These are phyloP conservation scores for Solanum chiquidenum DNA, from an alignment of 257 asterid species.

Conservation along the genomic window DNA sequence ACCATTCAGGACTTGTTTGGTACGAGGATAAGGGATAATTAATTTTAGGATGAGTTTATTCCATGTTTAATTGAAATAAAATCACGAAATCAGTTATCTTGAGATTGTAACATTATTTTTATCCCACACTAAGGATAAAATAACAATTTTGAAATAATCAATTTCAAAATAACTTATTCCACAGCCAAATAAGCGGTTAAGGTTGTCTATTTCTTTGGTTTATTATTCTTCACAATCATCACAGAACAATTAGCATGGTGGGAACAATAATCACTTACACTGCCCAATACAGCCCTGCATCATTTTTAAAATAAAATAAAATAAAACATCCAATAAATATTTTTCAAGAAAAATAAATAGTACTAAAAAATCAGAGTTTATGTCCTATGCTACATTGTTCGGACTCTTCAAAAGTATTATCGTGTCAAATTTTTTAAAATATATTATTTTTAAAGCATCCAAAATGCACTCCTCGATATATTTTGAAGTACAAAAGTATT, in stretches of 20 bases:
- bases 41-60: not conserved
- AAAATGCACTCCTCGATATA: not conserved
- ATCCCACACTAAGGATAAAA: rapidly evolving
- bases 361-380: not conserved
- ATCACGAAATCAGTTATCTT: rapidly evolving
- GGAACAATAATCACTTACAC: not conserved
- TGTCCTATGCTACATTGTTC: not conserved
- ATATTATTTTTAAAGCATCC: not conserved
- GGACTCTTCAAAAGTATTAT: rapidly evolving
- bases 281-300: not conserved
- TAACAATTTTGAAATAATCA: not conserved
- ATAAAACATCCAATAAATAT: not conserved
- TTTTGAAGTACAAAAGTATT: not conserved
- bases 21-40: not conserved
- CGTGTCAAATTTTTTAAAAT: rapidly evolving
- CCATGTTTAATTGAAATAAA: rapidly evolving
- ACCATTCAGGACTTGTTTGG: not conserved
- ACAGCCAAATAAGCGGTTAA: rapidly evolving
- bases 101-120: not conserved
- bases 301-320: not conserved
- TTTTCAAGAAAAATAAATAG: not conserved
- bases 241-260: not conserved
- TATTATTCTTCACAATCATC: not conserved
- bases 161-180: not conserved
- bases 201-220: not conserved